Conservation (phyloP, 2,329 filamentous ascomycete species). For the Epicoccum nigrum region DNA sequence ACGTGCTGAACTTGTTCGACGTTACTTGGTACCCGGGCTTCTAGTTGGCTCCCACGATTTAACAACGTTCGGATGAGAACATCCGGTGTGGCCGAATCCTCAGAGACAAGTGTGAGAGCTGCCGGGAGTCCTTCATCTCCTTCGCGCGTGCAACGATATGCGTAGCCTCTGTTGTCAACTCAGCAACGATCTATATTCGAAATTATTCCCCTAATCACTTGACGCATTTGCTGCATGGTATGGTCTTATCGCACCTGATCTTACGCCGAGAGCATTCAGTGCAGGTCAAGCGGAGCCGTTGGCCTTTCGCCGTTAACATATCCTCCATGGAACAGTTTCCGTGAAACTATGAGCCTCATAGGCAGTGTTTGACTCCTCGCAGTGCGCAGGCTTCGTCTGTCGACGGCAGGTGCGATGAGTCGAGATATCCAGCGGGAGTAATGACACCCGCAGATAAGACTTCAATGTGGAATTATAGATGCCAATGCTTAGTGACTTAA, state of each 20-base stretch:
- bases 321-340: too few species aligned
- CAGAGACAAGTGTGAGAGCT: not conserved
- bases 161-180: not conserved
- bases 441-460: too few species aligned
- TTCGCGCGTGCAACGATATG: not conserved
- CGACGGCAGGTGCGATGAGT: too few species aligned
- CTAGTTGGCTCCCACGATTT: constrained; percentile 1
- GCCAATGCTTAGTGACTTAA: too few species aligned
- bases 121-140: not conserved
- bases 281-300: constrained; percentile 34
- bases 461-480: too few species aligned
- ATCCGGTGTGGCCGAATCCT: not conserved
- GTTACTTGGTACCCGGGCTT: not conserved
- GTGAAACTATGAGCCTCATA: too few species aligned
- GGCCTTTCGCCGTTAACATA: constrained; percentile 13
- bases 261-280: constrained; percentile 41
- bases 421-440: too few species aligned
- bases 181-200: not conserved
- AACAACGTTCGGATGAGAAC: not conserved
- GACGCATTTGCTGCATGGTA: constrained; percentile 51
- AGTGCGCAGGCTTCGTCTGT: too few species aligned
- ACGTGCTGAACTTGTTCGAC: too few species aligned
- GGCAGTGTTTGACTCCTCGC: too few species aligned
- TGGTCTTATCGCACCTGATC: constrained; percentile 50
- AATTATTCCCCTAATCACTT: constrained; percentile 29